Conservation (phyloP, 1,284 basidiomycete genomes). For the Leccinum huronense region DNA sequence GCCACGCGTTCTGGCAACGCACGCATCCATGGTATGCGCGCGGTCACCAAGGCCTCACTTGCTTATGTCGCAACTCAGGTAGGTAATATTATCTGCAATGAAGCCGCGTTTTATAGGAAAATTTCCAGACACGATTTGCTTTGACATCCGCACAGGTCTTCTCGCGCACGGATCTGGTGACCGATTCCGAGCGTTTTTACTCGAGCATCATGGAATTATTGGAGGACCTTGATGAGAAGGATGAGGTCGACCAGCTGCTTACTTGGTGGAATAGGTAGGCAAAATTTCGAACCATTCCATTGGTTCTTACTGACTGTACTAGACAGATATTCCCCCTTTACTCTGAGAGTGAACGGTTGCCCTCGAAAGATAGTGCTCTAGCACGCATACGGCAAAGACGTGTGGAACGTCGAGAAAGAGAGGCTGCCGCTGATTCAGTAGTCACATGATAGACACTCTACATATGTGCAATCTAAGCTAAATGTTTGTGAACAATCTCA, state of each 20-base stretch:
- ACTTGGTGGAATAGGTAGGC: neutral
- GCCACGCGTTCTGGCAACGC: neutral
- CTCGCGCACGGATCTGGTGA: neutral
- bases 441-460: too few relatives aligned
- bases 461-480: too few relatives aligned
- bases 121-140: neutral
- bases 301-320: neutral
- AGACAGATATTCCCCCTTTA: neutral
- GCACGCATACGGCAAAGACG: neutral
- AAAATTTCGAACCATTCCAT: neutral
- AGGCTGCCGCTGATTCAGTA: neutral
- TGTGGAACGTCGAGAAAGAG: neutral
- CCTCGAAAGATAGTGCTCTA: neutral
- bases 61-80: neutral
- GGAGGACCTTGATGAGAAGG: neutral
- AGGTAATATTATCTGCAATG: neutral
- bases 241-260: neutral
- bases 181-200: neutral
- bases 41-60: neutral
- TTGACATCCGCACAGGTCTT: neutral
- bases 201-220: neutral
- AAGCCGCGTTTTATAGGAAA: neutral
- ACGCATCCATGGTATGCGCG: neutral
- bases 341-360: neutral
- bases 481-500: too few relatives aligned